Base-by-base conservation (phyloP, 1,139 yeast genomes). In the Suhomyces atakaporum region DNA sequence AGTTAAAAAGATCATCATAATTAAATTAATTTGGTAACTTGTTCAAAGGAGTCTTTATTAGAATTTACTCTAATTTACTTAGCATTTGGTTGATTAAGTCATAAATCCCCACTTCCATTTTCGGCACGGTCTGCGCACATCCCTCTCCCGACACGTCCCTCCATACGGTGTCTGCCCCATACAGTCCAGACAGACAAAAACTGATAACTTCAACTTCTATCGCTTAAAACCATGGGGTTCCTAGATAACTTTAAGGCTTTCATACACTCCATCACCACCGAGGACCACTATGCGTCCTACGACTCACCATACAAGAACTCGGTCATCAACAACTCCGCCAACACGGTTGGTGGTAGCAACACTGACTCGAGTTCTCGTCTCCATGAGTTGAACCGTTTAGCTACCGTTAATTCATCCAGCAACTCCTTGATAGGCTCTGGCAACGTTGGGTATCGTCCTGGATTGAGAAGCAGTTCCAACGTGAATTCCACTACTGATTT, bases 231-330 rank as follows among this genome's bases (percentile, higher is more conserved):
- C 36, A 72, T 71, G 77, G 76, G 76, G 3, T 40, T 72, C 18
- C 50, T 72, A 35, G 75, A 72, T 49, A 62, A 64, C 37, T 46
- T 72, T 26, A 71, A 71, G 50, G 68, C 79, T 25, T 79, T 79
- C 50, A 62, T 77, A 40, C 84, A 79, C 50, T 77, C 83, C 24
- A 70, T 79, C 38, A 77, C 84, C 27, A 79, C 85, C 16, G 79
- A 73, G 31, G 84, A 79, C 51, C 81, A 79, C 52, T 79, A 79
- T 54, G 85, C 85, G 33, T 69, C 80, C 27, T 78, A 73, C 53
- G 70, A 74, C 46, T 62, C 76, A 35, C 75, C 77, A 3, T 69
- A 68, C 47, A 61, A 56, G 38, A 60, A 61, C 42, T 51, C 63
- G 2, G 50, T 54, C 22, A 50, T 53, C 28, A 51, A 49, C 33